Percentiles rank a stretch among this genome's conserved stretches.
phyloP scores from a whole-genome alignment of 208 protist species.

The Trypanosoma congolense region DNA sequence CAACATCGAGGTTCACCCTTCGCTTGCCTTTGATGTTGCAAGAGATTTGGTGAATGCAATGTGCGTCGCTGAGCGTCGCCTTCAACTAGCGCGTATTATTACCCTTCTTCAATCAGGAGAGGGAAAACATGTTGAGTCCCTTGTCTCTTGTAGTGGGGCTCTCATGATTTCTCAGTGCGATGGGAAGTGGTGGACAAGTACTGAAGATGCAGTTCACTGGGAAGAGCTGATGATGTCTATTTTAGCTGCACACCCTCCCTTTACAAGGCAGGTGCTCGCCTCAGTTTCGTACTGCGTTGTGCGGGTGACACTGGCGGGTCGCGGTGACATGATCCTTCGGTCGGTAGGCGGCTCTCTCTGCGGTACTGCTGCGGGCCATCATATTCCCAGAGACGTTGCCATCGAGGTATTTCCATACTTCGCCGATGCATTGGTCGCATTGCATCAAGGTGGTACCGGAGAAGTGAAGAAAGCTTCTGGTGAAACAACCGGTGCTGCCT shows the following conservation, averaged over 20 bases:
- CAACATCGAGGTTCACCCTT: constrained; percentile 3
- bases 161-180: constrained; percentile 1
- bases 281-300: constrained; percentile 43
- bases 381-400: constrained; percentile 23
- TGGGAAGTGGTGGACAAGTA: neutral
- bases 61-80: constrained; percentile 3
- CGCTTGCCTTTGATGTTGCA: constrained; percentile 18
- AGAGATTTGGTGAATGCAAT: constrained; percentile 12
- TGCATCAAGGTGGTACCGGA: neutral
- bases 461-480: neutral
- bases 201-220: constrained; percentile 9
- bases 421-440: constrained; percentile 16
- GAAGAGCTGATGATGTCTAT: constrained; percentile 26
- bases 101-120: constrained; percentile 8
- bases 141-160: constrained; percentile 4
- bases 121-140: constrained; percentile 2
- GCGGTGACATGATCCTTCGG: constrained; percentile 21
- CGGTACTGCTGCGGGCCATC: constrained; percentile 5
- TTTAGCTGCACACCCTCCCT: constrained; percentile 37
- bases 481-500: neutral
- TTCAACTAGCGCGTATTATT: constrained; percentile 20
- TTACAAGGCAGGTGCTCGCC: constrained; percentile 24
- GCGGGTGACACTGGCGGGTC: constrained; percentile 28
- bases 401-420: constrained; percentile 39
- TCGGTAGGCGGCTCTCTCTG: constrained; percentile 27